Conservation (phyloP, 371 early-diverging fungal genomes). For the Dinochytrium kinnereticum region DNA sequence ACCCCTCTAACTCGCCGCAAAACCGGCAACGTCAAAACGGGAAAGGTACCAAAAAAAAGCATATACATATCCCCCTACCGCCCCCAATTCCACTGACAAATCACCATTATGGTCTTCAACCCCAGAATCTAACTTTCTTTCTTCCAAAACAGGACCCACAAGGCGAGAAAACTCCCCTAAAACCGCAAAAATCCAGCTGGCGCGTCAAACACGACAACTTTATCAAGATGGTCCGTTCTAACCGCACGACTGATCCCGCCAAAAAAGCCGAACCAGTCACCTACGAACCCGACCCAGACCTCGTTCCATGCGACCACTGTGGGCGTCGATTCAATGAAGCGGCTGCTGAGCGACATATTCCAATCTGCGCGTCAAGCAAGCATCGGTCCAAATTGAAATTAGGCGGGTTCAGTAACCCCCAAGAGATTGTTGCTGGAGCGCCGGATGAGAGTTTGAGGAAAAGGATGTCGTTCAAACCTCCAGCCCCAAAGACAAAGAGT, state of each 20-base stretch:
- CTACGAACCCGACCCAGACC: constrained; percentile 51
- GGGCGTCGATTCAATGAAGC: constrained; percentile 51
- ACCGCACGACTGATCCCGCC: constrained; percentile 28
- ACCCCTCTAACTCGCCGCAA: too few relatives aligned
- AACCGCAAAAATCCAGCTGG: constrained; percentile 49
- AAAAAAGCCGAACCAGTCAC: background rate
- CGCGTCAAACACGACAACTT: constrained; percentile 52
- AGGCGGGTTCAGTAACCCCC: constrained; percentile 10
- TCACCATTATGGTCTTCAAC: too few relatives aligned
- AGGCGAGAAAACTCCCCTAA: constrained; percentile 13
- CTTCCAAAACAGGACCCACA: background rate
- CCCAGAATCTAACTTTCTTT: too few relatives aligned
- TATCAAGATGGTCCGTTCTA: constrained; percentile 51
- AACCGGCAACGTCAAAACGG: too few relatives aligned
- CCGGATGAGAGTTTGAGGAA: constrained; percentile 45
- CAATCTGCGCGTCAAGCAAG: constrained; percentile 48
- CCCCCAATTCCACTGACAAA: too few relatives aligned
- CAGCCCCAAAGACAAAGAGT: constrained; percentile 36
- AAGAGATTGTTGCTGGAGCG: constrained; percentile 17
- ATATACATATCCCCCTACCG: too few relatives aligned
- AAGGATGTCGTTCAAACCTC: constrained; percentile 51
- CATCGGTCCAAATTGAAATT: constrained; percentile 30
- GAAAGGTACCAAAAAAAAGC: background rate
- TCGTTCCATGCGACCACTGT: constrained; percentile 52
- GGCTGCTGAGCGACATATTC: constrained; percentile 52